A percentile compares a stretch with the other conserved stretches of the same genome.
Evolutionary conservation across 164 flowering plant species (phyloP).

Genomic region (Aristolochia fimbriata): DNA sequence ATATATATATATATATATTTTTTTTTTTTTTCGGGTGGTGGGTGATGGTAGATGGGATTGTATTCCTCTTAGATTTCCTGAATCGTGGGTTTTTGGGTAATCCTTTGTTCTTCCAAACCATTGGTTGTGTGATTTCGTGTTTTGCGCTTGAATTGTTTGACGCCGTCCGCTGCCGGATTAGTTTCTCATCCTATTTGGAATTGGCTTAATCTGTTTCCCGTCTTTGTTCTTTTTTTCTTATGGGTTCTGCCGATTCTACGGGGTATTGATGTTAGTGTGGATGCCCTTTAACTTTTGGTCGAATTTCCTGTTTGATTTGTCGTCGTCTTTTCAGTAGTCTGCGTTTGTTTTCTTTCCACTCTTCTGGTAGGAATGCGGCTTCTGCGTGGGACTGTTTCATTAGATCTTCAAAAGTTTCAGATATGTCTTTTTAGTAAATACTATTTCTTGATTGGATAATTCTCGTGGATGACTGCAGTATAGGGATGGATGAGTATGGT

Average conservation of each 20-base stretch:
- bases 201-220: background rate
- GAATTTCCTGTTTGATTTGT: background rate
- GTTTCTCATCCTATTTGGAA: background rate
- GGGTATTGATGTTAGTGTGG: background rate
- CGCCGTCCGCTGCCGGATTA: background rate
- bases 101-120: background rate
- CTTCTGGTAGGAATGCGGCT: too few relatives aligned
- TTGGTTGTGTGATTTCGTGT: constrained; percentile 3
- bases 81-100: constrained; percentile 3
- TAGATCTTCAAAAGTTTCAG: background rate
- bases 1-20: too few relatives aligned
- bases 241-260: background rate
- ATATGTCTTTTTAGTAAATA: background rate
- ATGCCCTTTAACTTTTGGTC: background rate
- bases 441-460: background rate
- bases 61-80: background rate
- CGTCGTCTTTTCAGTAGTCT: background rate
- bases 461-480: constrained; percentile 11
- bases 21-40: too few relatives aligned
- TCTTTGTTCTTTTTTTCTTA: background rate
- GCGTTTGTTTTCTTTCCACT: too few relatives aligned
- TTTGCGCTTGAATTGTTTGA: background rate
- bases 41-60: too few relatives aligned
- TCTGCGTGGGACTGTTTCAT: too few relatives aligned
- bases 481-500: constrained; percentile 49